Evolutionary conservation across 139 green algal genomes (phyloP).

Genomic region (Marvania coccoides): DNA sequence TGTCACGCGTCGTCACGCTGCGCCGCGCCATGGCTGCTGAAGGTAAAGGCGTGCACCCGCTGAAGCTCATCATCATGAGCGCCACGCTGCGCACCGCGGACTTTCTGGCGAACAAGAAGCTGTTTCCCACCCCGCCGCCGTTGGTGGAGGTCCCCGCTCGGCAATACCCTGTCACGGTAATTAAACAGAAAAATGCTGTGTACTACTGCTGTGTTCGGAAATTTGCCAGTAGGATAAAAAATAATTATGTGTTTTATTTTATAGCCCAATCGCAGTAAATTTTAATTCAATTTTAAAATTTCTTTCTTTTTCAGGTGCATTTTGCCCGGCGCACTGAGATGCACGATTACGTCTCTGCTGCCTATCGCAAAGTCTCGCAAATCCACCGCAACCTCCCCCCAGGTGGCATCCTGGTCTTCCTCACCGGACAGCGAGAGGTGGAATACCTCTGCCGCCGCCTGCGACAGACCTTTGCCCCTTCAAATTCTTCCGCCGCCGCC

Average conservation of each 20-base stretch:
- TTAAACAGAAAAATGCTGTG: too few relatives aligned
- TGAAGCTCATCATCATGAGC: constrained; percentile 97
- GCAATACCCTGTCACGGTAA: constrained; percentile 88
- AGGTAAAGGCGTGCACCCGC: constrained; percentile 40
- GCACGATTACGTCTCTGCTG: constrained; percentile 73
- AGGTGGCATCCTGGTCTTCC: constrained; percentile 89
- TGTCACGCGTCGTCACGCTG: constrained; percentile 80
- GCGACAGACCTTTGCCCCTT: constrained; percentile 37
- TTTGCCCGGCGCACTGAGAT: constrained; percentile 63
- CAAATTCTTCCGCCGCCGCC: too few relatives aligned
- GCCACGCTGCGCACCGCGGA: constrained; percentile 78
- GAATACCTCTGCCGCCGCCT: constrained; percentile 65
- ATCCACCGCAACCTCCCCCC: constrained; percentile 84
- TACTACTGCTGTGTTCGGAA: too few relatives aligned
- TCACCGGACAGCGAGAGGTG: constrained; percentile 90
- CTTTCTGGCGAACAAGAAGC: constrained; percentile 68
- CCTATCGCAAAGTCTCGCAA: constrained; percentile 63
- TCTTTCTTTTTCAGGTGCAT: too few relatives aligned
- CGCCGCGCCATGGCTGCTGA: constrained; percentile 49
- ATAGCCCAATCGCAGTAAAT: too few relatives aligned
- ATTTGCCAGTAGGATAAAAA: too few relatives aligned
- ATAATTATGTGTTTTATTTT: too few relatives aligned
- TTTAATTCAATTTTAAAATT: too few relatives aligned
- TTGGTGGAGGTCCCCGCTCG: constrained; percentile 66
- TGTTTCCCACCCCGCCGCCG: constrained; percentile 71